Percentiles rank a stretch among this genome's conserved stretches.
These are phyloP conservation scores for Blumeria hordei DNA, from an alignment of 2,329 filamentous ascomycete genomes.

Conservation along the genomic window DNA sequence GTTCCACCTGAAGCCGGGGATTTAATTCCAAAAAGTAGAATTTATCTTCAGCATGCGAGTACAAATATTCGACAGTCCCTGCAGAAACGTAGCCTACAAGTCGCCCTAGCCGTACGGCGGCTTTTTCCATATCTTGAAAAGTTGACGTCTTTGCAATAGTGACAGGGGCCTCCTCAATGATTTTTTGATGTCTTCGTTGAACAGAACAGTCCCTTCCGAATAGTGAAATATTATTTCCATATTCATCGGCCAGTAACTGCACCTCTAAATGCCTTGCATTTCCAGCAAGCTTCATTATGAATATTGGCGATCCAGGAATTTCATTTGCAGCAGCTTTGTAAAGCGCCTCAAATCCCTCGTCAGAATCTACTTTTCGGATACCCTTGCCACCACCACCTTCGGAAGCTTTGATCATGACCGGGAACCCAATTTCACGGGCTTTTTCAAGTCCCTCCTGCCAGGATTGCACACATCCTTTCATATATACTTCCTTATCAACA, in stretches of 20 bases:
- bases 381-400: slow-evolving; percentile 98
- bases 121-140: slow-evolving; percentile 91
- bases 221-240: slow-evolving; percentile 97
- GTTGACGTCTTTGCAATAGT: slow-evolving; percentile 77
- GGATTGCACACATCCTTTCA: slow-evolving; percentile 72
- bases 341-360: slow-evolving; percentile 62
- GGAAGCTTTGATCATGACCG: slow-evolving; percentile 99
- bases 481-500: slow-evolving; percentile 63
- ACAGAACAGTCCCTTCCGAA: slow-evolving; percentile 98
- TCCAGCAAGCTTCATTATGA: slow-evolving; percentile 98
- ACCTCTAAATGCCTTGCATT: slow-evolving; percentile 94
- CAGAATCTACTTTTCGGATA: slow-evolving; percentile 78
- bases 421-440: slow-evolving; percentile 83
- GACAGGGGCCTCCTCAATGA: slow-evolving; percentile 95
- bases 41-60: slow-evolving; percentile 92
- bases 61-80: slow-evolving; percentile 95
- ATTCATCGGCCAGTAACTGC: slow-evolving; percentile 91
- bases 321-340: slow-evolving; percentile 95
- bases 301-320: slow-evolving; percentile 95
- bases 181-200: slow-evolving; percentile 95
- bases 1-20: slow-evolving; percentile 96
- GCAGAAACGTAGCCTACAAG: slow-evolving; percentile 96
- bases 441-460: slow-evolving; percentile 75
- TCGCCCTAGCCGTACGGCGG: slow-evolving; percentile 76
- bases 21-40: slow-evolving; percentile 99